Evolutionary conservation across 2,329 filamentous ascomycete species (phyloP), one percentile per base, ranked within the genome.

Genomic region (Xylaria sp.): DNA sequence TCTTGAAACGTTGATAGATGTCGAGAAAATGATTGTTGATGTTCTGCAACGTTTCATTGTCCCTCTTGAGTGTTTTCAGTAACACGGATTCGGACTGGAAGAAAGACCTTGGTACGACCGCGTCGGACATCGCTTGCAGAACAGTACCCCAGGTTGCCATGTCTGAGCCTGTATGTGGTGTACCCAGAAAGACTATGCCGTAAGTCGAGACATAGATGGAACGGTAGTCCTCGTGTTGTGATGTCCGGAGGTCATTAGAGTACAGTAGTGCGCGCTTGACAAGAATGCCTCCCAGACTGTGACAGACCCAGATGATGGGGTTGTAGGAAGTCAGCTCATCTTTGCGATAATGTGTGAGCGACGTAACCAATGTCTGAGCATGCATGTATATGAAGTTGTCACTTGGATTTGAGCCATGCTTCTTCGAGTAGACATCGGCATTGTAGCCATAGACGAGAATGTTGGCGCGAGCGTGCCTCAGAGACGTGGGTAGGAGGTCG

Each of bases 381-480:
- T 91, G 88, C 68, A 89, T 83, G 61, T 86, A 82, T 66, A 91
- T 84, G 66, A 82, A 84, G 73, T 86, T 86, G 65, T 88, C 82
- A 67, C 84, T 87, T 2, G 84, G 82, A 16, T 78, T 81, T 57
- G 81, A 79, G 65, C 77, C 73, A 62, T 78, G 76, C 54, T 73
- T 73, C 52, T 75, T 76, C 3, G 78, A 78, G 66, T 79, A 81
- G 23, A 84, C 79, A 59, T 89, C 86, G 23, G 88, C 87, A 70
- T 91, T 89, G 71, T 91, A 91, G 23, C 88, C 88, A 69, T 90
- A 91, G 0, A 87, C 86, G 57, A 91, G 73, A 18, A 91, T 76
- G 55, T 89, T 84, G 55, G 85, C 86, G 23, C 80, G 80, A 9
- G 78, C 77, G 8, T 78, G 75, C 56, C 78, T 79, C 13, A 91